phyloP scores from a whole-genome alignment of 352 stramenopile genomes.

The Blastocystis sp. region DNA sequence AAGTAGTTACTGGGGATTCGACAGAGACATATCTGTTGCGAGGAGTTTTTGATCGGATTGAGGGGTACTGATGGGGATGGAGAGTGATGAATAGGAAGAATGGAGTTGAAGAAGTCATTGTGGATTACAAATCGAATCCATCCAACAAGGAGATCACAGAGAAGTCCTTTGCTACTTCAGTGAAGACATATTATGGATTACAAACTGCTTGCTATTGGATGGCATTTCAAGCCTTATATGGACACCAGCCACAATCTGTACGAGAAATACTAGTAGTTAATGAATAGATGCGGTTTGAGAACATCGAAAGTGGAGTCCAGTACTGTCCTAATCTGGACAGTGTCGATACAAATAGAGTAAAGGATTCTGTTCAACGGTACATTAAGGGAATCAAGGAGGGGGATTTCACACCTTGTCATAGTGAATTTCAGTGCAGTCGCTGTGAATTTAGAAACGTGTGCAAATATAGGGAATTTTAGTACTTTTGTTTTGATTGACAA shows the following conservation, averaged over 20 bases:
- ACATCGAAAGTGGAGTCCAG: constrained; percentile 26
- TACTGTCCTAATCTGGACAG: neutral
- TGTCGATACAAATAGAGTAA: neutral
- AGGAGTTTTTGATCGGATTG: constrained; percentile 59
- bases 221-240: constrained; percentile 24
- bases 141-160: constrained; percentile 27
- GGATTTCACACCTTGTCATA: constrained; percentile 6
- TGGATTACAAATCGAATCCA: constrained; percentile 63
- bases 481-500: neutral
- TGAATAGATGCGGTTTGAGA: constrained; percentile 57
- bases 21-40: constrained; percentile 8
- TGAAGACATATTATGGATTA: constrained; percentile 54
- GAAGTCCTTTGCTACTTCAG: neutral
- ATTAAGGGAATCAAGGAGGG: neutral
- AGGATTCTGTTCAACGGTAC: neutral
- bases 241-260: neutral
- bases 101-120: constrained; percentile 8
- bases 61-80: neutral
- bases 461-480: neutral
- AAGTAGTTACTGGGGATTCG: neutral
- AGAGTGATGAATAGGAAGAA: neutral
- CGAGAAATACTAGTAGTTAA: neutral
- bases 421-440: constrained; percentile 19
- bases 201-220: constrained; percentile 1
- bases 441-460: constrained; percentile 52